A percentile compares a stretch with the other conserved stretches of the same genome.
Evolutionary conservation across 31 red algal genomes (phyloP).

Genomic region (Porphyra umbilicalis): DNA sequence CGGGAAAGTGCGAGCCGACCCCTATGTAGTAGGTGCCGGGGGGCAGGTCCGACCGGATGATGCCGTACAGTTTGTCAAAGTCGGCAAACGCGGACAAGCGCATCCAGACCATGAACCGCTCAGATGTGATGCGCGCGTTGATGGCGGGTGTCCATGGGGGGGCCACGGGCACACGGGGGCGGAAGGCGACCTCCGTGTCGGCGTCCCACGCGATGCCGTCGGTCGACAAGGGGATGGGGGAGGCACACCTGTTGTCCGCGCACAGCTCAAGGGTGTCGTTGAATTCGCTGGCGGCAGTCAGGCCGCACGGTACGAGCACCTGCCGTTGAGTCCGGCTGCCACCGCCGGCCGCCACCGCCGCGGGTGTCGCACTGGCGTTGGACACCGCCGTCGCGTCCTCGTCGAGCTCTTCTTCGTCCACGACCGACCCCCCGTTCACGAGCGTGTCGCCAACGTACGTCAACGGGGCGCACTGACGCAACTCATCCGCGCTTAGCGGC

Average conservation of each 20-base stretch:
- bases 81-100: constrained; percentile 57
- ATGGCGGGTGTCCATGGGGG: background rate
- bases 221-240: constrained; percentile 5
- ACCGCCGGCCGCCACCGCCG: no score
- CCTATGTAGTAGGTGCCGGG: constrained; percentile 44
- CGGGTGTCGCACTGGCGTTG: no score
- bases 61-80: constrained; percentile 81
- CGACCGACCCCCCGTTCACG: background rate
- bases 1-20: constrained; percentile 42
- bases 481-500: background rate
- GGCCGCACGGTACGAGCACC: constrained; percentile 61
- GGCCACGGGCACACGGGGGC: background rate
- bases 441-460: background rate
- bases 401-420: constrained; percentile 9
- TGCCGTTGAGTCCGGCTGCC: background rate
- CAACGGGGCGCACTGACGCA: constrained; percentile 1
- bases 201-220: constrained; percentile 60
- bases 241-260: constrained; percentile 9
- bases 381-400: no score
- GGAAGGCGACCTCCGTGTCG: constrained; percentile 41
- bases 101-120: constrained; percentile 97
- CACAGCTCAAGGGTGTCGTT: constrained; percentile 68
- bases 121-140: constrained; percentile 43
- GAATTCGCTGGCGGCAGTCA: constrained; percentile 66
- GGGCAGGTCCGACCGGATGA: constrained; percentile 27